Evolutionary conservation across 164 flowering plant species (phyloP), one percentile per base, ranked within the genome.

Genomic region (Vitis labrusca): DNA sequence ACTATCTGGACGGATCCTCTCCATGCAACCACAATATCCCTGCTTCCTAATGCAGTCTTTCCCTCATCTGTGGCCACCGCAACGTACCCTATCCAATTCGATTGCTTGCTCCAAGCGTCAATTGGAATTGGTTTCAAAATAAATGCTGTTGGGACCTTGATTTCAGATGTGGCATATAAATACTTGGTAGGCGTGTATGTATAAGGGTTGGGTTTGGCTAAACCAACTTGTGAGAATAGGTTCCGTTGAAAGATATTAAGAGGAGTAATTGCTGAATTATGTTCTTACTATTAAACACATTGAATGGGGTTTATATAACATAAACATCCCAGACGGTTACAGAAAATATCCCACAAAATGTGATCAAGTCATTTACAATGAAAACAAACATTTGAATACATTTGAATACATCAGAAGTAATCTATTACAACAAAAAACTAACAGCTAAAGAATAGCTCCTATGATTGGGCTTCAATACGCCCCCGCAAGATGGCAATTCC

Each of bases 11-110:
- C 48, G 0, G 85, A 70, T 12, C 89, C 87, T 71, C 89, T 81
- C 89, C 85, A 81, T 7, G 79, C 81, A 44, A 86, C 63, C 73
- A 86, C 74, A 52, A 84, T 78, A n/a, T 82, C 86, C 63, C 86
- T 67, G 30, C 77, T 48, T 29, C 74, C 80, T 17, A 73, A 37
- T 12, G 47, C 55, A 5, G 3, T 55, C 63, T 56, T 66, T 7
- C 69, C 27, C 48, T 73, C 66, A 56, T 77, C 77, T n/a, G 73
- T 64, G 2, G 74, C 77, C 64, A 77, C 77, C 12, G 74, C 74
- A 1, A 77, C 68, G 17, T 56, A 84, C 54, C 89, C 89, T 19
- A 86, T 86, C 78, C 79, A 86, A 63, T 86, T 86, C 8, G 83
- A 80, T 64, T 83, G 86, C 64, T 60, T 70, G 15, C 75, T 63